These are phyloP conservation scores for Talaromyces atroroseus DNA, from an alignment of 2,329 filamentous ascomycete species.

Conservation along the genomic window DNA sequence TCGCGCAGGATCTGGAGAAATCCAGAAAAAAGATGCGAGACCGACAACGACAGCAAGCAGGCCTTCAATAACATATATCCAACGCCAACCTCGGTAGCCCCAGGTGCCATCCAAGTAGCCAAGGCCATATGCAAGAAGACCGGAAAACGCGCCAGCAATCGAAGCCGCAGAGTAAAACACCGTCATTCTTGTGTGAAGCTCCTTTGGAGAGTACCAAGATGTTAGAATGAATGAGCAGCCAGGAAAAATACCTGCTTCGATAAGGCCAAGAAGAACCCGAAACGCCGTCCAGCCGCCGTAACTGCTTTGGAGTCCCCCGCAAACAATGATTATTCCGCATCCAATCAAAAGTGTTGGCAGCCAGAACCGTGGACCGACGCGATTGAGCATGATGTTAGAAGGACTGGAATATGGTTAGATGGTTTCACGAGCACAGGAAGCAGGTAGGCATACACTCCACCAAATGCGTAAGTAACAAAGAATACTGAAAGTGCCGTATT, in stretches of 20 bases:
- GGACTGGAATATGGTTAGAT: neutral
- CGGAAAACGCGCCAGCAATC: neutral
- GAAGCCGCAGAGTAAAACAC: neutral
- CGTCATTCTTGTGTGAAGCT: neutral
- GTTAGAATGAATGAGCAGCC: neutral
- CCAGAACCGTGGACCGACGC: neutral
- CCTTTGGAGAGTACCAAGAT: neutral
- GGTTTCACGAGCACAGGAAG: too few species aligned
- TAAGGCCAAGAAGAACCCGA: neutral
- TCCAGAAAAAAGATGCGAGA: neutral
- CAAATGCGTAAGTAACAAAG: neutral
- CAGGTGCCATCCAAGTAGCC: neutral
- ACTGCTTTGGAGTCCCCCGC: neutral
- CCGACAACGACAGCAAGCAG: neutral
- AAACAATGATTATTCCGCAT: neutral
- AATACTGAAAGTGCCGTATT: neutral
- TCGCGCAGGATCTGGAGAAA: neutral
- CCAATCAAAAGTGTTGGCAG: neutral
- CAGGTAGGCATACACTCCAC: too few species aligned
- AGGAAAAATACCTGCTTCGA: neutral
- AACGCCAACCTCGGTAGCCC: neutral
- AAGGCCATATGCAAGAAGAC: neutral
- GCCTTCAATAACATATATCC: neutral
- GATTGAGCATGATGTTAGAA: neutral
- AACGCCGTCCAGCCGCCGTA: neutral